Percentiles rank a stretch among this genome's conserved stretches.
Conservation (phyloP, 2,329 filamentous ascomycete genomes). For the Epicoccum nigrum region DNA sequence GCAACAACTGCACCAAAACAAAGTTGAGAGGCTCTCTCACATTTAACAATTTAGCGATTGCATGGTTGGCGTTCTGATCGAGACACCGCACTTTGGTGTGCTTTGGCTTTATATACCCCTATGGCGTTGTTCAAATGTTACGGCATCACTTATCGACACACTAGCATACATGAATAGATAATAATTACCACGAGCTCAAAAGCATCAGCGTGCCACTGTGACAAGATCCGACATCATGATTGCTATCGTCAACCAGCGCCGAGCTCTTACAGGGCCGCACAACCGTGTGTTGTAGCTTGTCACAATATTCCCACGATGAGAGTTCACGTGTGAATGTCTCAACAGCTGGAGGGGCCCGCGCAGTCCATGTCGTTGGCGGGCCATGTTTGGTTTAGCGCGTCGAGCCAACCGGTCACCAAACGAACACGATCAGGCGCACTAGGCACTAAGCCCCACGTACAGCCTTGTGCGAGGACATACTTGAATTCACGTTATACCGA, state of each 20-base stretch:
- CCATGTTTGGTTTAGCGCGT: too few species aligned
- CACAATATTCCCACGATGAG: too few species aligned
- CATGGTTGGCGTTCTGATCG: conserved; percentile 13
- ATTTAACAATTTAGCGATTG: conserved; percentile 19
- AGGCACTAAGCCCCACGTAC: not conserved
- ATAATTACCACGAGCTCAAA: conserved; percentile 5
- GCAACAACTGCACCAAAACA: conserved; percentile 6
- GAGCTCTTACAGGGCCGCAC: too few species aligned
- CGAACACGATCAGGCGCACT: not conserved
- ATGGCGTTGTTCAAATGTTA: not conserved
- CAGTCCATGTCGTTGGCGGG: too few species aligned
- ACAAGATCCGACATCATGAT: too few species aligned
- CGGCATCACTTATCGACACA: not conserved
- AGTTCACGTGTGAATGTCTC: too few species aligned
- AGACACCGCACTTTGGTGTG: conserved; percentile 1
- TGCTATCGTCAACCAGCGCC: too few species aligned
- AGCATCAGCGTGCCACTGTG: too few species aligned
- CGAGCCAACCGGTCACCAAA: conserved; percentile 14
- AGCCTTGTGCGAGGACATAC: not conserved
- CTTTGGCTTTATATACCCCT: conserved; percentile 16
- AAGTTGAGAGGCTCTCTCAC: conserved; percentile 9
- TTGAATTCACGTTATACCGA: not conserved
- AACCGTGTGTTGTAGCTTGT: too few species aligned
- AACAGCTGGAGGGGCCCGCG: too few species aligned
- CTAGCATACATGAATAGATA: conserved; percentile 5